Evolutionary conservation across 306 rosid species (phyloP).

Genomic region (Elaeagnus macrophylla): DNA sequence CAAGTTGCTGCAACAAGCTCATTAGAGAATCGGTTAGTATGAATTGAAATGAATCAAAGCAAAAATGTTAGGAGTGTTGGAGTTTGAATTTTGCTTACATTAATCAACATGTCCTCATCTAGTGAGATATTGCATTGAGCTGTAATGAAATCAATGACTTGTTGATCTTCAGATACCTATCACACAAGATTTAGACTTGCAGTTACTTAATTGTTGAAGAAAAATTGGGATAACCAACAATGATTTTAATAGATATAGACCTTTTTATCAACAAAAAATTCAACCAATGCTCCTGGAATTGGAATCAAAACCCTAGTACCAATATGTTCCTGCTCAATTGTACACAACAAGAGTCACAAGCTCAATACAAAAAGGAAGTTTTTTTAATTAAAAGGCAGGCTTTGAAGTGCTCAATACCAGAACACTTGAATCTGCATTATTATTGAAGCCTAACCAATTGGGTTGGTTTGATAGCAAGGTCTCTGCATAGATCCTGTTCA

Average conservation of each 20-base stretch:
- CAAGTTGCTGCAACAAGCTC: no score
- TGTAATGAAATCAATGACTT: slow-evolving; percentile 48
- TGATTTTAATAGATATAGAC: slow-evolving; percentile 21
- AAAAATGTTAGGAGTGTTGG: no score
- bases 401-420: slow-evolving; percentile 35
- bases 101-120: no score
- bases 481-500: slow-evolving; percentile 53
- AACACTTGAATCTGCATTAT: slow-evolving; percentile 25
- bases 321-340: slow-evolving; percentile 39
- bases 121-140: slow-evolving; percentile 32
- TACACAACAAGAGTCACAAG: background rate
- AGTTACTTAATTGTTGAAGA: background rate
- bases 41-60: no score
- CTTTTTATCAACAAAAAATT: slow-evolving; percentile 57
- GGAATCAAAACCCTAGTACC: slow-evolving; percentile 73
- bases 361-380: background rate
- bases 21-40: no score
- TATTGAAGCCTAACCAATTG: slow-evolving; percentile 53
- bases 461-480: slow-evolving; percentile 60
- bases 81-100: no score
- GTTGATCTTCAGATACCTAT: slow-evolving; percentile 64
- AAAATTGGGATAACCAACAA: background rate
- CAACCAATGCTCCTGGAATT: slow-evolving; percentile 57
- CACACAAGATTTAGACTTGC: background rate
- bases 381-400: background rate